Evolutionary conservation across 768 basidiomycete genomes (phyloP), one percentile per base, ranked within the genome.

Genomic region (Jaapia argillacea): DNA sequence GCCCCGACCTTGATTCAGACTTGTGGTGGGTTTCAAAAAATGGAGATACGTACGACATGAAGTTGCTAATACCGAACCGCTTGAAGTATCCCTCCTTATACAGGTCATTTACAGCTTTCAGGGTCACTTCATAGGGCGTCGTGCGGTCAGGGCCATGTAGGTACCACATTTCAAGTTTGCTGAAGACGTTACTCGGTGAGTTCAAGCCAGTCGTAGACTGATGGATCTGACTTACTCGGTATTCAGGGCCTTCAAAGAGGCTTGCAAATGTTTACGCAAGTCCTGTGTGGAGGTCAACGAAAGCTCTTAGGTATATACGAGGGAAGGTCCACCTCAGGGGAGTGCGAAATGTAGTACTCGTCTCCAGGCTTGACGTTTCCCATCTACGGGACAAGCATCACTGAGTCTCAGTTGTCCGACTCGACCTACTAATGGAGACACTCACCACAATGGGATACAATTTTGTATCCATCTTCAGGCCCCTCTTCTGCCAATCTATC

Each of bases 381-480:
- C 10, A 33, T 33, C 10, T 33, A 33, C 28, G 10, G 28, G 41
- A 36, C 47, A 53, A 0, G 77, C 75, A 46, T 68, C 81, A 35
- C 77, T 75, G 33, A 81, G 59, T 44, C 67, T 66, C 22, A 81
- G 53, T 0, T 74, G 18, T 22, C 24, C 40, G 3, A 21, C 12
- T 16, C 20, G 18, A n/a, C 24, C n/a, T 26, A 4, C 23, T 13
- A 24, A 21, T 7, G 28, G 46, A 24, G 24, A 1, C 6, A 33
- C 12, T 6, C 42, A 36, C 37, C 7, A 21, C 37, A 21, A 47
- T 54, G 0, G 78, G 77, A 46, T 68, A 70, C 14, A 77, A 67
- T 54, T 83, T 83, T 1, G 77, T 81, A 35, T 79, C 76, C 35
- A 81, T 59, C 44, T 67, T 66, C 21, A 81, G 53, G 0, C 75